These are phyloP conservation scores for Penicillium rolfsii DNA, from an alignment of 2,329 filamentous ascomycete species.

Conservation along the genomic window DNA sequence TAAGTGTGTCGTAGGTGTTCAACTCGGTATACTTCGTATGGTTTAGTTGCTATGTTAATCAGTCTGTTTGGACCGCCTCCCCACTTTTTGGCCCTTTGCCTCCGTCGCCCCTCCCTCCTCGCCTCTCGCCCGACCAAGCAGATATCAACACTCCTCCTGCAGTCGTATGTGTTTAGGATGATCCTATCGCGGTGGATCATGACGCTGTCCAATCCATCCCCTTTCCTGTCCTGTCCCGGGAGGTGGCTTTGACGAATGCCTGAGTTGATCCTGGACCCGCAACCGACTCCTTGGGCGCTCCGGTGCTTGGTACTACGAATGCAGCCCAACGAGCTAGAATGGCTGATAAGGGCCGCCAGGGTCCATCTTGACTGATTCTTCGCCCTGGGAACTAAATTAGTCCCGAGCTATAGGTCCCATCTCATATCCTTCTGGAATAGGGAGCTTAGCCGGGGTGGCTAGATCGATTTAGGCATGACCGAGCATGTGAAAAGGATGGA, in stretches of 20 bases:
- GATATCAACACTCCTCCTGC: too few species aligned
- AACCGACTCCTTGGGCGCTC: conserved; percentile 9
- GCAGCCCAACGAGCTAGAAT: background rate
- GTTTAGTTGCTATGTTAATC: background rate
- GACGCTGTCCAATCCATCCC: conserved; percentile 11
- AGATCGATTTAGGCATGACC: background rate
- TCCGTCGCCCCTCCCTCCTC: background rate
- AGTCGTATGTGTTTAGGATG: background rate
- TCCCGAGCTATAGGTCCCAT: too few species aligned
- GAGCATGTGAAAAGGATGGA: background rate
- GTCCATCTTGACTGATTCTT: background rate
- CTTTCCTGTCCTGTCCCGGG: conserved; percentile 8
- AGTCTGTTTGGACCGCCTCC: background rate
- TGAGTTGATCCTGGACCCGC: conserved; percentile 2
- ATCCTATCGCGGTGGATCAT: conserved; percentile 18
- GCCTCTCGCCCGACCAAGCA: background rate
- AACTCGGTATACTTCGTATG: too few species aligned
- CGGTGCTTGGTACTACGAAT: background rate
- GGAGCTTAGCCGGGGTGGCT: conserved; percentile 1
- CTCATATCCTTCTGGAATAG: background rate
- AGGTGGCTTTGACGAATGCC: conserved; percentile 17
- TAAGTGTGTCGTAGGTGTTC: too few species aligned
- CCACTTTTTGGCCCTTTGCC: background rate
- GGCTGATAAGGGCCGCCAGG: conserved; percentile 16
- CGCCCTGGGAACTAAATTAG: background rate